Conservation (phyloP, 1,139 yeast species). For the Dujonia santamariae region DNA sequence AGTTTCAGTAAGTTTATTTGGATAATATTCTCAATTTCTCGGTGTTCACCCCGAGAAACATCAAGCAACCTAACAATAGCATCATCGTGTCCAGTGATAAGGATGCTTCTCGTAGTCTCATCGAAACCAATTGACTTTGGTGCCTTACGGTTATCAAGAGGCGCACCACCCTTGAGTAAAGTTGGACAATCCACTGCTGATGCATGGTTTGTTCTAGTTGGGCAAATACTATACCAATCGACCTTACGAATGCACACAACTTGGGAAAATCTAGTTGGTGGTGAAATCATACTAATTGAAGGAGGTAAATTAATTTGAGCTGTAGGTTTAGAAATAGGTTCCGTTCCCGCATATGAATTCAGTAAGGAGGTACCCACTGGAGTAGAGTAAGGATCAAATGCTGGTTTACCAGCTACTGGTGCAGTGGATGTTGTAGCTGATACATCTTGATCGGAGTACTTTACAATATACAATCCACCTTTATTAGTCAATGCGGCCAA, state of each 20-base stretch:
- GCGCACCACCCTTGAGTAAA: constrained; percentile 76
- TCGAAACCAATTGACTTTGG: constrained; percentile 51
- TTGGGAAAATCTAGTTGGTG: constrained; percentile 59
- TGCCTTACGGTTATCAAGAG: constrained; percentile 38
- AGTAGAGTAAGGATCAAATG: constrained; percentile 31
- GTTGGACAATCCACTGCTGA: constrained; percentile 35
- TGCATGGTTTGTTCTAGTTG: constrained; percentile 31
- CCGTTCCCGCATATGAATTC: constrained; percentile 1
- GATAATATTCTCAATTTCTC: constrained; percentile 46
- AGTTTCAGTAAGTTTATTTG: constrained; percentile 37
- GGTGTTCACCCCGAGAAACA: constrained; percentile 73
- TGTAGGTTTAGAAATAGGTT: neutral
- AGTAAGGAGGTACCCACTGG: constrained; percentile 1
- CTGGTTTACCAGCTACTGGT: constrained; percentile 16
- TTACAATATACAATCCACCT: constrained; percentile 43
- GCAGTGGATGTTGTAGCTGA: constrained; percentile 1
- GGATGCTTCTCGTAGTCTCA: constrained; percentile 55
- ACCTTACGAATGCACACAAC: constrained; percentile 58
- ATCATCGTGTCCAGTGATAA: constrained; percentile 78
- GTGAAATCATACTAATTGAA: constrained; percentile 72
- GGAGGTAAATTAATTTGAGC: constrained; percentile 55
- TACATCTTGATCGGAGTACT: constrained; percentile 16
- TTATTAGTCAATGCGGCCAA: constrained; percentile 56
- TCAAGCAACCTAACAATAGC: constrained; percentile 82
- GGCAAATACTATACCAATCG: constrained; percentile 76